These are phyloP conservation scores for Salix koriyanagi DNA, from an alignment of 345 rosid genomes.

Conservation along the genomic window DNA sequence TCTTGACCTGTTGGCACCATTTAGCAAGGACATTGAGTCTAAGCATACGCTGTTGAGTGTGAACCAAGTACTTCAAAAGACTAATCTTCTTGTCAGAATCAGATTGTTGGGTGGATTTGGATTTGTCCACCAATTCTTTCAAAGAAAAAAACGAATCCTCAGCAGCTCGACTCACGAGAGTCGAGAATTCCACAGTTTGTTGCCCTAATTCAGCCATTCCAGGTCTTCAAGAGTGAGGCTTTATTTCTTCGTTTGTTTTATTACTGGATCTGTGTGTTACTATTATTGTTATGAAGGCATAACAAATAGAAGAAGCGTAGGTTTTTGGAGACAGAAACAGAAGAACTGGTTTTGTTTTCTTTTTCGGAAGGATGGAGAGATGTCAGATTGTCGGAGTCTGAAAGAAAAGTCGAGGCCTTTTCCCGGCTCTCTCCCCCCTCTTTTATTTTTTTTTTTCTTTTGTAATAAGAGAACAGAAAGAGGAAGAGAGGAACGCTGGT, in stretches of 20 bases:
- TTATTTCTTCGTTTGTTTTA: neutral
- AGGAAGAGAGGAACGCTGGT: too few species aligned
- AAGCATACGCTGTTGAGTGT: constrained; percentile 94
- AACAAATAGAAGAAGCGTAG: neutral
- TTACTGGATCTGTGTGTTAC: neutral
- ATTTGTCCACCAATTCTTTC: constrained; percentile 73
- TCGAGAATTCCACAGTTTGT: constrained; percentile 75
- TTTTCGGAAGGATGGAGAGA: neutral
- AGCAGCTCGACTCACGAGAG: constrained; percentile 71
- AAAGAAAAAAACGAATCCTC: constrained; percentile 77
- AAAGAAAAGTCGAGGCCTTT: too few species aligned
- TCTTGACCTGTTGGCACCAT: constrained; percentile 93
- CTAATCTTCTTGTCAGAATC: constrained; percentile 83
- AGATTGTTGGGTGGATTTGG: constrained; percentile 61
- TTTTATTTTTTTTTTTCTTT: too few species aligned
- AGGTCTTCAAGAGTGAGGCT: neutral
- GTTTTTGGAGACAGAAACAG: neutral
- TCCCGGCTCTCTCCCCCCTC: too few species aligned
- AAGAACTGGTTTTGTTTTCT: neutral
- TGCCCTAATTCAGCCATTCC: constrained; percentile 77
- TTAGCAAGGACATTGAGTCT: constrained; percentile 86
- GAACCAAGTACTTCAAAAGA: constrained; percentile 69
- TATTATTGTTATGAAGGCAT: neutral
- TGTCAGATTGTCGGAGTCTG: neutral
- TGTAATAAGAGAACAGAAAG: too few species aligned